Evolutionary conservation across 768 basidiomycete species (phyloP), one percentile per base, ranked within the genome.

Genomic region (Solioccasus polychromus): DNA sequence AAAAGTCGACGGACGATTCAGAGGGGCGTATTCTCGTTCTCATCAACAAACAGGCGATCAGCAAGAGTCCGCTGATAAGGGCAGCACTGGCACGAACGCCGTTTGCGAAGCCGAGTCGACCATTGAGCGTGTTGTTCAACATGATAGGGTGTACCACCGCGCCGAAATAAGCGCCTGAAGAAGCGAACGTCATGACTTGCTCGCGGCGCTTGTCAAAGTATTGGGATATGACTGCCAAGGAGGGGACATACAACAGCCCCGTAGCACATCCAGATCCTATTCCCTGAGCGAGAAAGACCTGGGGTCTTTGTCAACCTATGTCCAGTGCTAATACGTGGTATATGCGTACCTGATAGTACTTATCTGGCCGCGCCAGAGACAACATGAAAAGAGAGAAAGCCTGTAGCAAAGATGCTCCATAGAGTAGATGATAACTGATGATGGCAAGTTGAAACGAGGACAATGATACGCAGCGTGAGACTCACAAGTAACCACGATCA

Each of bases 81-180:
- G 54, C 69, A 0, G 72, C 75, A 43, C 67, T 74, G 12, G 64
- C 68, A 3, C 75, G 67, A 18, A 71, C 71, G 15, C 71, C 69
- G 25, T 64, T 69, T 12, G 62, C 66, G 34, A 80, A 73, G 3
- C 83, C 79, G 14, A 74, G 65, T 3, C 51, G 53, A 4, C 73
- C 71, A 44, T 71, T 74, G 47, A 42, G 50, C 3, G 55, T 64
- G 30, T 73, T 68, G 56, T 86, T 85, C 18, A 87, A 66, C 68
- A 83, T 73, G 53, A 83, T 80, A 3, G 81, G 79, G 46, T 82
- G 80, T 8, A 85, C 54, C 19, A 78, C 70, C 10, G 79, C 81
- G 3, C 84, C 83, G 12, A 81, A 57, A 15, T 76, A 79, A n/a
- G 80, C 73, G 19, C 75, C 75, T 15, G 78, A 76, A 12, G 77